These are phyloP conservation scores for Penicillium canariense DNA, from an alignment of 495 filamentous ascomycete species.

Conservation along the genomic window DNA sequence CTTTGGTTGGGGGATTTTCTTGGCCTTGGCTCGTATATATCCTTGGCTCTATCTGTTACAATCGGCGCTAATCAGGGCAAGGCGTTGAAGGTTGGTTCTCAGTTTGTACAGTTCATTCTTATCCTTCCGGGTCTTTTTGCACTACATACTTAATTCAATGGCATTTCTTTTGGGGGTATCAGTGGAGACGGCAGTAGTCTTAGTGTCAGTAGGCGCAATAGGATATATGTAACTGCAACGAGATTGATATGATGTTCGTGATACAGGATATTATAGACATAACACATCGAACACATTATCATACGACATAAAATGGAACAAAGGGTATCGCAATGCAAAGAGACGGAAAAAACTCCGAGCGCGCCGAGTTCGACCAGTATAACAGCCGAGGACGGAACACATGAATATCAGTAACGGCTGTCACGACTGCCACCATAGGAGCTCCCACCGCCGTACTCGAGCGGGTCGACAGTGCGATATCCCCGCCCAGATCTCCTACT, in stretches of 20 bases:
- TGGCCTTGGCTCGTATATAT: slow-evolving; percentile 15
- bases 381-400: background rate
- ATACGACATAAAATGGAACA: background rate
- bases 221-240: too few relatives aligned
- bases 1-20: background rate
- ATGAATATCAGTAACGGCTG: slow-evolving; percentile 5
- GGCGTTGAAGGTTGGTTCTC: slow-evolving; percentile 13
- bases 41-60: slow-evolving; percentile 8
- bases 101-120: background rate
- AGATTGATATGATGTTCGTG: too few relatives aligned
- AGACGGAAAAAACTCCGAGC: background rate
- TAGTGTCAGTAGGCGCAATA: too few relatives aligned
- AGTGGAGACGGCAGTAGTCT: too few relatives aligned
- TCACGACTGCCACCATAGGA: slow-evolving; percentile 20
- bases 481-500: slow-evolving; percentile 21
- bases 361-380: background rate
- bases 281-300: slow-evolving; percentile 4
- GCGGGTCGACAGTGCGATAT: slow-evolving; percentile 24
- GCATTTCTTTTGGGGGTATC: too few relatives aligned
- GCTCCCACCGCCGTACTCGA: slow-evolving; percentile 33
- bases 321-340: slow-evolving; percentile 15
- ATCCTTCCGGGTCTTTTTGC: background rate
- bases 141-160: too few relatives aligned
- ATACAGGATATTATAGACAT: background rate
- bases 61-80: slow-evolving; percentile 16